Evolutionary conservation across 2,329 filamentous ascomycete genomes (phyloP).

Genomic region (Trichoderma atroviride): DNA sequence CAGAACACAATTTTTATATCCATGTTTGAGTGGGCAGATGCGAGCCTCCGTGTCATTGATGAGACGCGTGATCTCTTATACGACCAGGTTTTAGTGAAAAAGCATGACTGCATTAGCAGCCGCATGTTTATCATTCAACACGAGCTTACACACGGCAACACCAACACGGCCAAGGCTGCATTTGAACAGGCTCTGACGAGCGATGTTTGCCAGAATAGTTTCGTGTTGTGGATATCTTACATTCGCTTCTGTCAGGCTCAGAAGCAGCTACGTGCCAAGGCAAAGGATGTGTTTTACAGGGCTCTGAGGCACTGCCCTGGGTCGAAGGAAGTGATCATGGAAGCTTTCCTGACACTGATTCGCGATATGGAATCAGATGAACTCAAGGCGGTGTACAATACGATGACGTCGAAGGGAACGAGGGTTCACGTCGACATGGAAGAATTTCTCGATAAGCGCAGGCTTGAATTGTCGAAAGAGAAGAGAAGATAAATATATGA

Average conservation of each 20-base stretch:
- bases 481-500: slow-evolving; percentile 24
- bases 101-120: slow-evolving; percentile 47
- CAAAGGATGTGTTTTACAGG: slow-evolving; percentile 53
- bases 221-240: slow-evolving; percentile 54
- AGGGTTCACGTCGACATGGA: slow-evolving; percentile 56
- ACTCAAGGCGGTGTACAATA: slow-evolving; percentile 52
- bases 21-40: slow-evolving; percentile 73
- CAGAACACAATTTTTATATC: slow-evolving; percentile 75
- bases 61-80: slow-evolving; percentile 70
- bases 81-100: slow-evolving; percentile 49
- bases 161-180: slow-evolving; percentile 52
- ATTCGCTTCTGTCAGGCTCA: slow-evolving; percentile 50
- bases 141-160: slow-evolving; percentile 52
- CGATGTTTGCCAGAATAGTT: slow-evolving; percentile 44
- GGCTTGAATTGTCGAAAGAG: not conserved
- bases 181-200: slow-evolving; percentile 56
- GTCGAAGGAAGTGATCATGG: slow-evolving; percentile 54
- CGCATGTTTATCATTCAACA: slow-evolving; percentile 56
- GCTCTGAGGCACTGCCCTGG: slow-evolving; percentile 53
- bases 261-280: slow-evolving; percentile 44
- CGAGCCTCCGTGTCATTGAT: slow-evolving; percentile 72
- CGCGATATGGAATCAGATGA: slow-evolving; percentile 52
- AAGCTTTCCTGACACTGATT: slow-evolving; percentile 52
- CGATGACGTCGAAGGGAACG: slow-evolving; percentile 53
- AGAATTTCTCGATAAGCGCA: slow-evolving; percentile 47